Percentiles rank a stretch among this genome's conserved stretches.
phyloP scores from a whole-genome alignment of 805 yeast species.

The Metschnikowia santaceciliae region DNA sequence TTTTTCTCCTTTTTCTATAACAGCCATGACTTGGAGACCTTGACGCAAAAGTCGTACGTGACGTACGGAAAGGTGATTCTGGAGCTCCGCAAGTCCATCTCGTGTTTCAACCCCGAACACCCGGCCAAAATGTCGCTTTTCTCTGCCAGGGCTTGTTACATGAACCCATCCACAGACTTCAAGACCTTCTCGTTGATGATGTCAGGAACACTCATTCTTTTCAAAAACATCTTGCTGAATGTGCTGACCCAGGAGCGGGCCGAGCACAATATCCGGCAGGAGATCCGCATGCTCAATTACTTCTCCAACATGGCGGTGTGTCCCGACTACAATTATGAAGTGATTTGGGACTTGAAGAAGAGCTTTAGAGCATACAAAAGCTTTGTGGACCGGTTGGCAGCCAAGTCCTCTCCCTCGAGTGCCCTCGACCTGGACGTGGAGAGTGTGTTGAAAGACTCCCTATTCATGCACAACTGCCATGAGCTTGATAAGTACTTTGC shows the following conservation, averaged over 20 bases:
- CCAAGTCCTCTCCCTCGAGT: not conserved
- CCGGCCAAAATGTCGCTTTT: slow-evolving; percentile 36
- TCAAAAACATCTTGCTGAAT: slow-evolving; percentile 21
- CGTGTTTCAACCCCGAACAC: slow-evolving; percentile 29
- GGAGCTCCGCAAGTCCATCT: slow-evolving; percentile 30
- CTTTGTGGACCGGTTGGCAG: slow-evolving; percentile 15
- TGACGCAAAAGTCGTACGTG: slow-evolving; percentile 29
- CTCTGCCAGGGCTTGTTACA: slow-evolving; percentile 33
- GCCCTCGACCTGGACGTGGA: slow-evolving; percentile 3
- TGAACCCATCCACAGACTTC: slow-evolving; percentile 30
- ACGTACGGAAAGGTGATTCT: slow-evolving; percentile 35
- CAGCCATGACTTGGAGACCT: slow-evolving; percentile 24
- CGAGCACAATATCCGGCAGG: slow-evolving; percentile 3
- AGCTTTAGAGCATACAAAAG: slow-evolving; percentile 26
- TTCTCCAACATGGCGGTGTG: slow-evolving; percentile 21
- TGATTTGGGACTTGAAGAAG: slow-evolving; percentile 24
- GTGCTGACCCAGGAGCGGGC: slow-evolving; percentile 17
- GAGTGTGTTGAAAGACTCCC: slow-evolving; percentile 10
- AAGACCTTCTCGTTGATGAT: slow-evolving; percentile 32
- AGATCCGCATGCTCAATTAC: slow-evolving; percentile 20
- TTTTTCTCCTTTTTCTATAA: slow-evolving; percentile 22
- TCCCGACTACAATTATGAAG: slow-evolving; percentile 34
- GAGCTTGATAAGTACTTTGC: slow-evolving; percentile 31
- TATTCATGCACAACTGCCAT: slow-evolving; percentile 17
- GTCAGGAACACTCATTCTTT: slow-evolving; percentile 32